Percentiles rank a stretch among this genome's conserved stretches.
Evolutionary conservation across 1,139 yeast species (phyloP).

Genomic region (Hyphopichia burtonii): DNA sequence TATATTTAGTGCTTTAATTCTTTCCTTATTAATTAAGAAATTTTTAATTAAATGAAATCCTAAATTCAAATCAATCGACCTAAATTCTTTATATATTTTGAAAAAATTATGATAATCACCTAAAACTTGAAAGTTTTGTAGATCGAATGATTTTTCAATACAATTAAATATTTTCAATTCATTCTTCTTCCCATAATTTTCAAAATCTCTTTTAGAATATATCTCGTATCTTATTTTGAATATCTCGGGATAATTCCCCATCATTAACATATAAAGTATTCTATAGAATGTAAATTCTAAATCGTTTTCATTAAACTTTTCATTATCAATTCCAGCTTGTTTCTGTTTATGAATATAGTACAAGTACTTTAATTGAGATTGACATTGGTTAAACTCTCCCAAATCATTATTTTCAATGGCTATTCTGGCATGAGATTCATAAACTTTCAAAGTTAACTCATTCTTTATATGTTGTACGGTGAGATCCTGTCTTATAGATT

Average conservation of each 20-base stretch:
- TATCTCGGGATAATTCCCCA: slow-evolving; percentile 60
- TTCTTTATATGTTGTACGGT: slow-evolving; percentile 88
- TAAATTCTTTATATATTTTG: slow-evolving; percentile 30
- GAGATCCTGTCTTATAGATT: slow-evolving; percentile 87
- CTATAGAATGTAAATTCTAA: slow-evolving; percentile 74
- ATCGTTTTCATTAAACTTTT: slow-evolving; percentile 22
- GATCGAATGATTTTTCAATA: slow-evolving; percentile 23
- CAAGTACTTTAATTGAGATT: slow-evolving; percentile 68
- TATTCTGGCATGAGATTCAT: slow-evolving; percentile 84
- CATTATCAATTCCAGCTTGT: slow-evolving; percentile 8
- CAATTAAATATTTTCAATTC: slow-evolving; percentile 18
- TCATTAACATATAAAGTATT: slow-evolving; percentile 73
- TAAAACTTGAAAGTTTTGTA: slow-evolving; percentile 21
- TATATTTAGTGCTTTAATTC: slow-evolving; percentile 57
- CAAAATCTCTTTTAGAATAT: slow-evolving; percentile 13
- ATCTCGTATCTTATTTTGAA: slow-evolving; percentile 25
- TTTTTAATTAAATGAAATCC: slow-evolving; percentile 33
- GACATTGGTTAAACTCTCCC: slow-evolving; percentile 96
- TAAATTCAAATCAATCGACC: slow-evolving; percentile 15
- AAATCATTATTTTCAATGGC: slow-evolving; percentile 80
- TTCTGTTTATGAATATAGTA: slow-evolving; percentile 36
- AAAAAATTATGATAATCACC: slow-evolving; percentile 59
- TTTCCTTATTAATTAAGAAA: slow-evolving; percentile 52
- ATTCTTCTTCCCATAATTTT: slow-evolving; percentile 11
- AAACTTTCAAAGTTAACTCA: slow-evolving; percentile 74